Evolutionary conservation across 257 asterid genomes (phyloP), one percentile per base, ranked within the genome.

Genomic region (Nicotiana obtusifolia): DNA sequence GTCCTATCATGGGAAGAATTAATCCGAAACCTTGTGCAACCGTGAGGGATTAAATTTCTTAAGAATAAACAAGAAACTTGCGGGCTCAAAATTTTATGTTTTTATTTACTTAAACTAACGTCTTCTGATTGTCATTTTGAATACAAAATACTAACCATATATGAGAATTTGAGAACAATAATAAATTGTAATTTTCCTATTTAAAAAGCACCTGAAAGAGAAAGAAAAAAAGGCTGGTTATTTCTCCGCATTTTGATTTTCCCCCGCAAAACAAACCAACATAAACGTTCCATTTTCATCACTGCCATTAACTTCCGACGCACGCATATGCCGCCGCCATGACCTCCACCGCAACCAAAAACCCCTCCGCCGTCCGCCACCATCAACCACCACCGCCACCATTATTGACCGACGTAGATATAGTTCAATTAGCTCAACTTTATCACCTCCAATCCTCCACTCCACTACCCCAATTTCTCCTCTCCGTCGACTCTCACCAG

Each of bases 381-480:
- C 62, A 47, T 24, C 79, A 73, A 3, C 91, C 64, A 52, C 84
- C 88, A 22, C 85, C 88, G 17, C 66, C 82, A 78, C 80, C 87
- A 2, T 88, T 87, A 26, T 83, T 92, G 35, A 88, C 92, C 5
- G 98, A 89, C 85, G 7, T 41, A 24, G 98, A 93, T 56, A 91
- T 91, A 68, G 84, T 92, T 83, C 86, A 89, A 31, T 86, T 92
- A 81, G 95, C 98, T 16, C 88, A 87, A 62, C 73, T 87, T 53
- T 56, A 83, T 35, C 87, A 81, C 49, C 87, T 84, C 54, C 77
- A 81, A 60, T 84, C 84, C 56, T 77, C 66, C 56, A 77, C 82
- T 84, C 91, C 87, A 83, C 90, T 89, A 59, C 97, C 95, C 10
- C 87, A 92, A 20, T 88, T 89, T 84, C 92, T 91, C 78, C 93